Evolutionary conservation across 2,329 filamentous ascomycete genomes (phyloP).

Genomic region (Sclerotinia subarctica): DNA sequence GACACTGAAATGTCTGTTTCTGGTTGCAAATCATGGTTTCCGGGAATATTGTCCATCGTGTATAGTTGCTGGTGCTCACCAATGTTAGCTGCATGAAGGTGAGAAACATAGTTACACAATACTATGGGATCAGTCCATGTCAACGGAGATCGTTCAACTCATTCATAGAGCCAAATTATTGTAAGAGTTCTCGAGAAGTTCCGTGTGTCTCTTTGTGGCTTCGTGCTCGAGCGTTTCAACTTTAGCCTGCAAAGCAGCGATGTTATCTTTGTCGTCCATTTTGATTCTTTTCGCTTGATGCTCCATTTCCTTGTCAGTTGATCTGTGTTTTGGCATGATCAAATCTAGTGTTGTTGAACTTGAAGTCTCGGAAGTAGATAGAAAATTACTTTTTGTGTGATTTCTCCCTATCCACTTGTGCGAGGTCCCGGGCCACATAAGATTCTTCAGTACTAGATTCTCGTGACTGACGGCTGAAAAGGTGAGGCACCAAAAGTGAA

Average conservation of each 20-base stretch:
- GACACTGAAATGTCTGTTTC: neutral
- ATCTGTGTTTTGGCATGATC: neutral
- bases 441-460: neutral
- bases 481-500: neutral
- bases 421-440: rapidly evolving
- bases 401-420: neutral
- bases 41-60: neutral
- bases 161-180: neutral
- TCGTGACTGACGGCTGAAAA: neutral
- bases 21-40: neutral
- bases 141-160: neutral
- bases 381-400: neutral
- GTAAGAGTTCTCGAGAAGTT: neutral
- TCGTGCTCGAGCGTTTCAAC: neutral
- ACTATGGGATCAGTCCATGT: neutral
- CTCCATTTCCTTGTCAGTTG: neutral
- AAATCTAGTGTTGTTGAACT: neutral
- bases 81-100: neutral
- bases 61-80: neutral
- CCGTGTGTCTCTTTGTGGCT: neutral
- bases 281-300: neutral
- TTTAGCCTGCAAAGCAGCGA: neutral
- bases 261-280: neutral
- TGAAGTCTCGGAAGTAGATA: neutral
- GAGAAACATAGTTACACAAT: neutral